Percentiles rank a stretch among this genome's conserved stretches.
phyloP scores from a whole-genome alignment of 2,329 filamentous ascomycete genomes.

The Chlorencoelia australis region DNA sequence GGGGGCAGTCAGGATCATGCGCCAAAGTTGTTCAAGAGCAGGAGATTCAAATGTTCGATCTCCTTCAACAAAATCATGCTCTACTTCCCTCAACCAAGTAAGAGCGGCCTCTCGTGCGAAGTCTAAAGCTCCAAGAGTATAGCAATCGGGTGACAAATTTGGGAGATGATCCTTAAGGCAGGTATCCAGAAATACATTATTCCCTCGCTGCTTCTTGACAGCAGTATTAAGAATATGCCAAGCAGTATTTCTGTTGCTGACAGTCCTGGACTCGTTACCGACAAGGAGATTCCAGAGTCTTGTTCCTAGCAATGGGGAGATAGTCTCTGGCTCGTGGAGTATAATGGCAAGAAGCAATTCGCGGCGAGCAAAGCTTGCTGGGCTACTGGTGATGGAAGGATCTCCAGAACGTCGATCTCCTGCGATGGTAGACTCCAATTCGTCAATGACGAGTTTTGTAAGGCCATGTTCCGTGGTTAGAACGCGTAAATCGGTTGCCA shows the following conservation, averaged over 20 bases:
- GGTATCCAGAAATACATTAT: conserved; percentile 45
- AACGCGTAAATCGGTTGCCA: conserved; percentile 42
- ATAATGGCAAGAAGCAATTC: conserved; percentile 51
- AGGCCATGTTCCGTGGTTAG: conserved; percentile 53
- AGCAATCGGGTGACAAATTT: conserved; percentile 43
- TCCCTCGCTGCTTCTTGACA: conserved; percentile 32
- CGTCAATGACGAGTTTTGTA: conserved; percentile 50
- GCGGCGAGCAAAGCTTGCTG: conserved; percentile 41
- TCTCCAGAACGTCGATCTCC: conserved; percentile 17
- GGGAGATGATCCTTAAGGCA: conserved; percentile 50
- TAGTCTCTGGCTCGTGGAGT: conserved; percentile 46
- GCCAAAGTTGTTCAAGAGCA: conserved; percentile 69
- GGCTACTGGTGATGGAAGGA: conserved; percentile 28
- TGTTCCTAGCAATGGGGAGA: conserved; percentile 51
- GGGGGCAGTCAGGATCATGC: conserved; percentile 62
- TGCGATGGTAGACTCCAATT: conserved; percentile 41
- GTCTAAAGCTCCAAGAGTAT: conserved; percentile 50
- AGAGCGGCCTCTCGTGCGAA: conserved; percentile 47
- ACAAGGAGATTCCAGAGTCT: conserved; percentile 66
- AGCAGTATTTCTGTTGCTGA: conserved; percentile 51
- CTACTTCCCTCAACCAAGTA: conserved; percentile 38
- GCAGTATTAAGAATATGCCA: conserved; percentile 57
- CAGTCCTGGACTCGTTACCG: conserved; percentile 48
- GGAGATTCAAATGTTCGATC: conserved; percentile 41
- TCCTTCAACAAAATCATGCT: conserved; percentile 40